Percentiles rank a stretch among this genome's conserved stretches.
Conservation (phyloP, 2,329 filamentous ascomycete genomes). For the Aspergillus pseudotamarii region DNA sequence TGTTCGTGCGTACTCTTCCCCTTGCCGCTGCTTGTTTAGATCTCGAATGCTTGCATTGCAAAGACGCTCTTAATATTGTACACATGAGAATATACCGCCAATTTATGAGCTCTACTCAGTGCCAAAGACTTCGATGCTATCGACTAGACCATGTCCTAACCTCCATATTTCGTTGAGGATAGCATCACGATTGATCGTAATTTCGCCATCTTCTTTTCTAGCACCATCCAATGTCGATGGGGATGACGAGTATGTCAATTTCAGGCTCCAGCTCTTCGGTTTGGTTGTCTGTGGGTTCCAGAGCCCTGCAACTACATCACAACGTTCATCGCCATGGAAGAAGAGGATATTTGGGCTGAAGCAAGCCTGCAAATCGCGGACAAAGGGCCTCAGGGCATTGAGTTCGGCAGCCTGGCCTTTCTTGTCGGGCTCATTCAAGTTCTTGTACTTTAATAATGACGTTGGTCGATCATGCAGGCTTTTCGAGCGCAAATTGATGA, state of each 20-base stretch:
- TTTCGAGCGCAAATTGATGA: conserved; percentile 70
- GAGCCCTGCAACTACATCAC: conserved; percentile 63
- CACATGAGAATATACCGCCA: conserved; percentile 19
- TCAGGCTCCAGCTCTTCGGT: conserved; percentile 38
- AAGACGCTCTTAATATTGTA: conserved; percentile 28
- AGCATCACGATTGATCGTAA: conserved; percentile 42
- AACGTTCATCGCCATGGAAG: conserved; percentile 68
- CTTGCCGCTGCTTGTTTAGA: conserved; percentile 13
- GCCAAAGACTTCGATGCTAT: conserved; percentile 61
- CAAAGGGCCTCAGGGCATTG: conserved; percentile 64
- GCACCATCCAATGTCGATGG: conserved; percentile 22
- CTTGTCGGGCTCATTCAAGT: conserved; percentile 62
- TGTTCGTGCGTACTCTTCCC: neutral
- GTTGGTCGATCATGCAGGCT: conserved; percentile 45
- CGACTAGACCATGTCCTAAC: conserved; percentile 65
- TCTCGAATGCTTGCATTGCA: conserved; percentile 30
- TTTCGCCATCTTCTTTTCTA: conserved; percentile 18
- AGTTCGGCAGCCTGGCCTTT: conserved; percentile 54
- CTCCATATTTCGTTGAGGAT: conserved; percentile 50
- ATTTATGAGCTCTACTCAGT: conserved; percentile 18
- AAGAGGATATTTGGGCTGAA: conserved; percentile 76
- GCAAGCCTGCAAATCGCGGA: conserved; percentile 66
- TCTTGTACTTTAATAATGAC: conserved; percentile 67
- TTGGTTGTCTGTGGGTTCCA: conserved; percentile 60
- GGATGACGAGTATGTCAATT: conserved; percentile 40